Percentiles rank a stretch among this genome's conserved stretches.
Conservation (phyloP, 352 stramenopile species). For the Globisporangium irregulare region DNA sequence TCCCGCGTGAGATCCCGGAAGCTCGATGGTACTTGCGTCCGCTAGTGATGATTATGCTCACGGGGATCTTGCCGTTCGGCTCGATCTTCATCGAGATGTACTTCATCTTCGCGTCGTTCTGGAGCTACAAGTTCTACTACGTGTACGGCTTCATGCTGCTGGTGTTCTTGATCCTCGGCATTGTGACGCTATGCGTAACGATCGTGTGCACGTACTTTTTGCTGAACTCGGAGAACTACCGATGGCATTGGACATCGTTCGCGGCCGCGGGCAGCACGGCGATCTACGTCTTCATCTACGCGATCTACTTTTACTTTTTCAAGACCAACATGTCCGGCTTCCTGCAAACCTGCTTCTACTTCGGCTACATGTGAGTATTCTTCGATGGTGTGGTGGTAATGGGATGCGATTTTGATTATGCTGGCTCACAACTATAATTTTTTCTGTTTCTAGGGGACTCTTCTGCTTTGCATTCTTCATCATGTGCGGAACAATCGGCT, state of each 20-base stretch:
- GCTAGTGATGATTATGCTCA: slow-evolving; percentile 91
- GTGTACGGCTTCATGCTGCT: slow-evolving; percentile 99
- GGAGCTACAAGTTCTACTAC: slow-evolving; percentile 99
- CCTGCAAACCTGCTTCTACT: slow-evolving; percentile 98
- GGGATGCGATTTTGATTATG: not conserved
- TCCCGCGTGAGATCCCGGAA: slow-evolving; percentile 87
- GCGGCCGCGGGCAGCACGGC: slow-evolving; percentile 91
- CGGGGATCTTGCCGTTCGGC: slow-evolving; percentile 97
- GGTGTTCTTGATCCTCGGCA: slow-evolving; percentile 96
- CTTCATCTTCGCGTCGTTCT: slow-evolving; percentile 99
- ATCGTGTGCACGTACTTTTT: slow-evolving; percentile 99
- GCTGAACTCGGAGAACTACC: slow-evolving; percentile 99
- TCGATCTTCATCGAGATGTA: slow-evolving; percentile 99
- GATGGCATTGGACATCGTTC: slow-evolving; percentile 99
- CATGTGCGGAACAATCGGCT: slow-evolving; percentile 91
- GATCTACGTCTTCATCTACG: slow-evolving; percentile 98
- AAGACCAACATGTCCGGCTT: slow-evolving; percentile 99
- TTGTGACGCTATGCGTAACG: slow-evolving; percentile 98
- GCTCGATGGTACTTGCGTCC: slow-evolving; percentile 80
- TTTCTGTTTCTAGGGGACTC: slow-evolving; percentile 52
- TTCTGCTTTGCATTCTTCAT: slow-evolving; percentile 93
- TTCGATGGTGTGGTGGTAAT: not conserved
- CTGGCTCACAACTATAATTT: not conserved
- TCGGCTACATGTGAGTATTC: slow-evolving; percentile 95
- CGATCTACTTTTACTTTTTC: slow-evolving; percentile 99